Evolutionary conservation across 495 filamentous ascomycete species (phyloP).

Genomic region (Penicillium angulare): DNA sequence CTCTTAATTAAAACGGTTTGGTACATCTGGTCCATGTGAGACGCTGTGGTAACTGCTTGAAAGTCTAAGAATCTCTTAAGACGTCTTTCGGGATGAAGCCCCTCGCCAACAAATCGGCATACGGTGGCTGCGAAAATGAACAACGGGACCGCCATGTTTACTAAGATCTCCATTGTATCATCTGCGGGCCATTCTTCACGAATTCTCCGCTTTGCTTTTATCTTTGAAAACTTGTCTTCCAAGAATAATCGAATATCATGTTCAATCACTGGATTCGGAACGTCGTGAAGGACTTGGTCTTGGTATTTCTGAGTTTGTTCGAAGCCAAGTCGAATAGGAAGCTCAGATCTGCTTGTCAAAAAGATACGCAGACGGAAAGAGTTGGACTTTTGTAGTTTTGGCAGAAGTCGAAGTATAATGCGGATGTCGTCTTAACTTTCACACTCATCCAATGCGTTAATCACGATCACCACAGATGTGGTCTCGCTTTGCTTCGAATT

Average conservation of each 20-base stretch:
- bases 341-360: neutral
- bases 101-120: conserved; percentile 21
- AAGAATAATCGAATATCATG: neutral
- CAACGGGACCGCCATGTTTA: conserved; percentile 22
- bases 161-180: conserved; percentile 7
- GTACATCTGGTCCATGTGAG: too few relatives aligned
- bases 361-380: neutral
- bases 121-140: conserved; percentile 35
- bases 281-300: neutral
- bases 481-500: neutral
- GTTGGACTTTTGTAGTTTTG: neutral
- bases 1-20: too few relatives aligned
- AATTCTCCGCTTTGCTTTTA: neutral
- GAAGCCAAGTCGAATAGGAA: neutral
- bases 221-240: neutral
- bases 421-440: neutral
- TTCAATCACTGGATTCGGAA: neutral
- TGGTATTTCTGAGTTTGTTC: neutral
- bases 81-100: neutral
- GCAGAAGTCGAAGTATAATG: neutral
- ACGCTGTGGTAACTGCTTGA: too few relatives aligned
- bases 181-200: conserved; percentile 38
- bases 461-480: neutral
- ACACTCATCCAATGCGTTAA: conserved; percentile 2
- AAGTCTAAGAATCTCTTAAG: too few relatives aligned